Evolutionary conservation across 1,139 yeast species (phyloP).

Genomic region (Geotrichum cucujoidarum): DNA sequence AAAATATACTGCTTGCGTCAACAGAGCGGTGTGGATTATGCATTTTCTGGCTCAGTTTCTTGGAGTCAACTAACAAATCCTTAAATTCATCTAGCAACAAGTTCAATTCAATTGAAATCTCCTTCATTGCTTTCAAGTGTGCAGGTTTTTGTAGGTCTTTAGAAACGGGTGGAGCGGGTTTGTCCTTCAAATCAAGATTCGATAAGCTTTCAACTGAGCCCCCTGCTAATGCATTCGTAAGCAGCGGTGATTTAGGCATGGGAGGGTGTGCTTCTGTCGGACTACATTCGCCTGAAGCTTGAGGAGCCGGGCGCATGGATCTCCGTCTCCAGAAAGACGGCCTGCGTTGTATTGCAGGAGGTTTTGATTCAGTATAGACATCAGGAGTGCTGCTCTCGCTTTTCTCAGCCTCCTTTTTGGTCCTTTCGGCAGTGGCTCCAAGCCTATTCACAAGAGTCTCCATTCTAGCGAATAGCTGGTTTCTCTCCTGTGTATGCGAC

Average conservation of each 20-base stretch:
- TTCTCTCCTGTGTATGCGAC: not conserved
- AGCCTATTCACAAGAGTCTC: constrained; percentile 2
- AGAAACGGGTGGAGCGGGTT: too few species aligned
- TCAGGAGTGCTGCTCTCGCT: not conserved
- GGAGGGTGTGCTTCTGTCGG: constrained; percentile 4
- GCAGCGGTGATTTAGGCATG: constrained; percentile 4
- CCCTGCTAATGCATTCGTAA: not conserved
- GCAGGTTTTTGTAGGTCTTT: too few species aligned
- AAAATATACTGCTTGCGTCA: constrained; percentile 31
- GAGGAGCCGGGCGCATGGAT: constrained; percentile 1
- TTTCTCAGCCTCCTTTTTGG: not conserved
- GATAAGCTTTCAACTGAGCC: not conserved
- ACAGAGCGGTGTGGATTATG: not conserved
- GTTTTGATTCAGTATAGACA: not conserved
- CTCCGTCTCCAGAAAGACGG: constrained; percentile 16
- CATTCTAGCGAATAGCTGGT: not conserved
- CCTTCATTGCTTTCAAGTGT: not conserved
- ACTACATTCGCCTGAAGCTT: not conserved
- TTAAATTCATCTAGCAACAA: not conserved
- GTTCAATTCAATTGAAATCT: not conserved
- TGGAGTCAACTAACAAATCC: not conserved
- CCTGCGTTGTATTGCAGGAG: constrained; percentile 11
- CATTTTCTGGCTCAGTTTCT: not conserved
- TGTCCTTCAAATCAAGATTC: not conserved
- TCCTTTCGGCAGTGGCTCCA: constrained; percentile 2